phyloP scores from a whole-genome alignment of 345 rosid genomes.

The Euphorbia lathyris region DNA sequence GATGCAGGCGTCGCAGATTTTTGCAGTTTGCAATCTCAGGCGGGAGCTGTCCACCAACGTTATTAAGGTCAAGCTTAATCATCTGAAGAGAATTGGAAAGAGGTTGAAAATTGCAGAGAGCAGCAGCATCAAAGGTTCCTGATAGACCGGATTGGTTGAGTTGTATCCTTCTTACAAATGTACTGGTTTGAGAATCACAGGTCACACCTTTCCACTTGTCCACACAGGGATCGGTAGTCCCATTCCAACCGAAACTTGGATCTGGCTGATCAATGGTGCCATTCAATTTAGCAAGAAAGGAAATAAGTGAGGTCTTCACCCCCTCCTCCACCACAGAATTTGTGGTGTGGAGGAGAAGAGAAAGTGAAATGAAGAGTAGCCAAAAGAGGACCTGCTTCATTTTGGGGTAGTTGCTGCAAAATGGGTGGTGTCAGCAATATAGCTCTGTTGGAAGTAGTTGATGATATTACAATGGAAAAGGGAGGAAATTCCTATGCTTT shows the following conservation, averaged over 20 bases:
- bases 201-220: conserved; percentile 31
- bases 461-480: not conserved
- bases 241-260: conserved; percentile 34
- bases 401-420: conserved; percentile 10
- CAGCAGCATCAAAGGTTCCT: conserved; percentile 39
- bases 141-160: conserved; percentile 34
- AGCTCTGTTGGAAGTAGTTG: not conserved
- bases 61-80: conserved; percentile 34
- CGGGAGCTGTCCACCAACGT: conserved; percentile 34
- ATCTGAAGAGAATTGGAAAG: conserved; percentile 32
- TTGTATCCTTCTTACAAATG: conserved; percentile 23
- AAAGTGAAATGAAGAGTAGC: conserved; percentile 23
- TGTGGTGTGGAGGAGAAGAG: conserved; percentile 19
- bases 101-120: conserved; percentile 35
- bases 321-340: conserved; percentile 27
- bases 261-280: conserved; percentile 22
- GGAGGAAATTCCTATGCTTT: conserved; percentile 38
- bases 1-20: conserved; percentile 32
- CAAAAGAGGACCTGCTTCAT: conserved; percentile 33
- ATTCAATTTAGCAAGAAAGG: conserved; percentile 32
- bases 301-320: conserved; percentile 22
- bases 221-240: conserved; percentile 45
- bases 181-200: conserved; percentile 23
- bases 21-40: conserved; percentile 41
- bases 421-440: conserved; percentile 12